Base-by-base conservation (phyloP, 2,329 filamentous ascomycete genomes). In the Phialemonium atrogriseum region DNA sequence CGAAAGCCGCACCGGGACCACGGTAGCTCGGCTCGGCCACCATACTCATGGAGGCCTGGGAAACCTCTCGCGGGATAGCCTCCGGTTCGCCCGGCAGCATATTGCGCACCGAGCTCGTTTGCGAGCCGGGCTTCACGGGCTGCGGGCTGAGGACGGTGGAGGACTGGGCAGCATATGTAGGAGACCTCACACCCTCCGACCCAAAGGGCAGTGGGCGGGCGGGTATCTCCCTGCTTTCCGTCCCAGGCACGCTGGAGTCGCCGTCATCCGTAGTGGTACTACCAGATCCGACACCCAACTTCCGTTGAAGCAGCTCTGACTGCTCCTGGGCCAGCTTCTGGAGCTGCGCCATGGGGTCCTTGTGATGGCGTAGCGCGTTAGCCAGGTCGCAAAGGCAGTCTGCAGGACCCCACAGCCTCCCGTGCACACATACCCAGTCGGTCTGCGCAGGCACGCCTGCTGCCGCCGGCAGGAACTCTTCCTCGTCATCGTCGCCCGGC, bases 371-470 rank as follows among this genome's bases (percentile, higher is more conserved):
- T 39, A 66, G 52, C 48, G 63, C 45, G 66, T 75, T 72, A 74
- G 69, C 59, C 50, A 71, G 51, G 44, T 66, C 60, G 56, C 69
- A 75, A 46, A 64, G 59, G 57, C 68, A 73, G 55, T 71, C 68
- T 48, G 59, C 54, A 40, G 62, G 62, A 38, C 46, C 52, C 61
- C 66, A 73, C 43, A 50, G 47, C 40, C 52, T 55, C 40, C 68
- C 68, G 51, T 73, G 69, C 59, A 69, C 69, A 85, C 85, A 81
- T 86, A 94, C 87, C 89, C 89, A 95, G 58, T 94, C 85, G 53
- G 76, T 72, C 70, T 94, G 88, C 56, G 76, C 69, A 40, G 88
- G 87, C 42, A 94, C 87, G 31, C 86, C 88, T 53, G 84, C 75
- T 30, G 88, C 87, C 42, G 66, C 65, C 39, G 85, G 85, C 44